Conservation (phyloP, 192 early-diverging fungal species). For the Coemansia sp. region DNA sequence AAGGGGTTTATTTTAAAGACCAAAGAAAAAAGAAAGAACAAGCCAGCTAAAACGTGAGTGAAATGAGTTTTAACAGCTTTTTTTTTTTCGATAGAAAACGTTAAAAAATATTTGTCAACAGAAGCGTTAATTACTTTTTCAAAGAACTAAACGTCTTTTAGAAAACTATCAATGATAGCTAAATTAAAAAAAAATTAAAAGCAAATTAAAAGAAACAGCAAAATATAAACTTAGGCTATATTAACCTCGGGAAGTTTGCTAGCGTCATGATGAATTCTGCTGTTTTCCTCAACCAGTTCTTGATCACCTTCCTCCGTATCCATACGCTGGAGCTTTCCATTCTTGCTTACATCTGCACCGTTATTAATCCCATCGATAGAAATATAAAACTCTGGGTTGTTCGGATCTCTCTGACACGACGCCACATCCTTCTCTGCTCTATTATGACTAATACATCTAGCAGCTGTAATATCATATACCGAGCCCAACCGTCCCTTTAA, state of each 20-base stretch:
- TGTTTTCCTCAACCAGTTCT: conserved; percentile 17
- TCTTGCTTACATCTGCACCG: conserved; percentile 4
- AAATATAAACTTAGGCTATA: not conserved
- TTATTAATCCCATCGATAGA: conserved; percentile 29
- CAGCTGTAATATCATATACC: conserved; percentile 33
- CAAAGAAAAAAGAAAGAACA: not conserved
- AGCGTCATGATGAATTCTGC: conserved; percentile 24
- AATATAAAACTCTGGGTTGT: conserved; percentile 45
- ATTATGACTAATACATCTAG: conserved; percentile 43
- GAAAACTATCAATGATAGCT: not conserved
- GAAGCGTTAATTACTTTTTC: too few relatives aligned
- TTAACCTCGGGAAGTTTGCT: conserved; percentile 33
- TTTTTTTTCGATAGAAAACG: not conserved
- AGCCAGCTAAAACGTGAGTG: too few relatives aligned
- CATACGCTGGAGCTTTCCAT: conserved; percentile 5
- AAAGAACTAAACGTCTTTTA: not conserved
- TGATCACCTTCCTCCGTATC: conserved; percentile 9
- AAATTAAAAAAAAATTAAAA: not conserved
- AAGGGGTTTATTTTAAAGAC: too few relatives aligned
- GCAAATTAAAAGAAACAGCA: not conserved
- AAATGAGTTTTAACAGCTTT: not conserved
- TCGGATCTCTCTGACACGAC: conserved; percentile 46
- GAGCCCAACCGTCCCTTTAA: conserved; percentile 30
- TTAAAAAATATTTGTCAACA: not conserved
- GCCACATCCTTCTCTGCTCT: conserved; percentile 25